Evolutionary conservation across 2,329 filamentous ascomycete genomes (phyloP).

Genomic region (Monosporascus cannonballus): DNA sequence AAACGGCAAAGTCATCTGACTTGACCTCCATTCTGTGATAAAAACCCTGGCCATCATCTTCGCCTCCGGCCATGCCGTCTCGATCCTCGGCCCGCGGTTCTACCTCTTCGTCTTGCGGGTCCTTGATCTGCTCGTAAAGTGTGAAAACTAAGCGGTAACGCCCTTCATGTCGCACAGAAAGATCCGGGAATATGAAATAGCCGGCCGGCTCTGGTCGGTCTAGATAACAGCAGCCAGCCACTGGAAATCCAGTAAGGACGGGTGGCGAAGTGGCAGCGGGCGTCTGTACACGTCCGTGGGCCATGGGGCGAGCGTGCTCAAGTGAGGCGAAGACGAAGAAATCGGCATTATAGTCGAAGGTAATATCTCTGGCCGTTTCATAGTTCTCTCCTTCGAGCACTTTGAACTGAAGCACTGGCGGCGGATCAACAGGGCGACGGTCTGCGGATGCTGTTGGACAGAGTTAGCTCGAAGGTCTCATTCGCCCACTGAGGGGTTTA

Average conservation of each 20-base stretch:
- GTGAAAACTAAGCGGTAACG: slow-evolving; percentile 88
- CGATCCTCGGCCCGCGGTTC: slow-evolving; percentile 34
- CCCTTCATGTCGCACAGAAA: slow-evolving; percentile 93
- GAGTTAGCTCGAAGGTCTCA: slow-evolving; percentile 2
- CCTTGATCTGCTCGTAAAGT: slow-evolving; percentile 89
- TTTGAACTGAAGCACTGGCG: slow-evolving; percentile 86
- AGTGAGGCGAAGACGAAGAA: slow-evolving; percentile 96
- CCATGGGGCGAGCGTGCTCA: slow-evolving; percentile 77
- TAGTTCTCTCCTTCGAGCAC: slow-evolving; percentile 69
- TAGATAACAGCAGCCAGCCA: slow-evolving; percentile 92
- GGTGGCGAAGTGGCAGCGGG: slow-evolving; percentile 66
- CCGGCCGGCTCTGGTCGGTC: slow-evolving; percentile 75
- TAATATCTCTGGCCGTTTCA: slow-evolving; percentile 62
- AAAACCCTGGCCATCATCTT: slow-evolving; percentile 42
- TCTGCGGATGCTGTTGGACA: slow-evolving; percentile 64
- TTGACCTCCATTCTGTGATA: slow-evolving; percentile 83
- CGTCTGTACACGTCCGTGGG: slow-evolving; percentile 67
- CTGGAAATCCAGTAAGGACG: slow-evolving; percentile 88
- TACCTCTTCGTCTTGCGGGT: slow-evolving; percentile 69
- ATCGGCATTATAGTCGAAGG: slow-evolving; percentile 89
- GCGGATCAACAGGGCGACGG: slow-evolving; percentile 86
- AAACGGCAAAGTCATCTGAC: slow-evolving; percentile 81
- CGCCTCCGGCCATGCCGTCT: slow-evolving; percentile 25
- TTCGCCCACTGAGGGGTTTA: slow-evolving; percentile 4
- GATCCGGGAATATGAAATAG: slow-evolving; percentile 96